phyloP scores from a whole-genome alignment of 495 filamentous ascomycete species.

The Trichoderma parareesei region DNA sequence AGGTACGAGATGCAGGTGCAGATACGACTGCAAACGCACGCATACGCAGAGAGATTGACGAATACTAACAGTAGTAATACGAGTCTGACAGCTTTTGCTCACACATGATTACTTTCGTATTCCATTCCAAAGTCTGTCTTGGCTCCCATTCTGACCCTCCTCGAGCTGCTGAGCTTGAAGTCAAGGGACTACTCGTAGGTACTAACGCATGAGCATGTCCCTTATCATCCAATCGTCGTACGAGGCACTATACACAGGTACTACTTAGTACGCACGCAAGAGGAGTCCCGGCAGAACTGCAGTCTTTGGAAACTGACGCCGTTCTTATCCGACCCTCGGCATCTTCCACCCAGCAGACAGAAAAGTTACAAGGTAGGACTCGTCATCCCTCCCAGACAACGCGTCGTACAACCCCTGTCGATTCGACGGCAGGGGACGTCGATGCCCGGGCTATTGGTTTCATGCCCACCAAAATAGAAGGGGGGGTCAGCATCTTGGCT shows the following conservation, averaged over 20 bases:
- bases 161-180: background rate
- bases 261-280: no score
- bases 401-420: background rate
- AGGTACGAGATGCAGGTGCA: background rate
- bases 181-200: background rate
- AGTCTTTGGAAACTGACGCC: no score
- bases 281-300: no score
- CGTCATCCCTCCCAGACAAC: background rate
- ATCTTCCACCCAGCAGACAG: background rate
- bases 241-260: no score
- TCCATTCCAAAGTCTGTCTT: background rate
- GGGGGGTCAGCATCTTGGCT: background rate
- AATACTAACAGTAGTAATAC: background rate
- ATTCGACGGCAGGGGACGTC: background rate
- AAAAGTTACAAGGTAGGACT: background rate
- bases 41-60: background rate
- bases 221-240: no score
- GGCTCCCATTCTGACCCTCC: background rate
- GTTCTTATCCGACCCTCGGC: background rate
- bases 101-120: background rate
- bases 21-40: background rate
- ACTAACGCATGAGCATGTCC: no score
- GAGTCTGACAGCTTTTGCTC: background rate
- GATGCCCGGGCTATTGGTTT: background rate
- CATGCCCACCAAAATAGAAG: conserved; percentile 5